phyloP scores from a whole-genome alignment of 352 stramenopile species.

The Globisporangium megalacanthum region DNA sequence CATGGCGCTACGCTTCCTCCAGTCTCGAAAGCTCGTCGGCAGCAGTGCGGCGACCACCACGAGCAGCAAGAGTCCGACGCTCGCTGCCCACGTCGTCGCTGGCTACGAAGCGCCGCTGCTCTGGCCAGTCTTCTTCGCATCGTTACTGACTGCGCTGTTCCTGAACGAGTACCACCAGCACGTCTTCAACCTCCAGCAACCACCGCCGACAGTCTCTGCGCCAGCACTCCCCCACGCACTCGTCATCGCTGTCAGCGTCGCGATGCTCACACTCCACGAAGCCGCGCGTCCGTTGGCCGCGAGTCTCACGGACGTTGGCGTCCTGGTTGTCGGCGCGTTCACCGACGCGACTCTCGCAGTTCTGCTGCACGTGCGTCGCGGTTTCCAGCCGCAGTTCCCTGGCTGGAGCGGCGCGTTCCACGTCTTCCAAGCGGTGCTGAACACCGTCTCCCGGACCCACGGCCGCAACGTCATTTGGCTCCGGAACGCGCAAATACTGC shows the following conservation, averaged over 20 bases:
- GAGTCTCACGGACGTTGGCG: neutral
- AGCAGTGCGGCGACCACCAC: neutral
- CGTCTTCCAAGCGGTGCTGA: slow-evolving; percentile 32
- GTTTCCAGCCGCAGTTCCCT: slow-evolving; percentile 22
- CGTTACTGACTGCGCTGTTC: neutral
- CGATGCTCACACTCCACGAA: slow-evolving; percentile 3
- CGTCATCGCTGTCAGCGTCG: neutral
- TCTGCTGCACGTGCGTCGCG: neutral
- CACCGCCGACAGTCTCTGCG: neutral
- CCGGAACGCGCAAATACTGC: slow-evolving; percentile 28
- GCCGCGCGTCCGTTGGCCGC: neutral
- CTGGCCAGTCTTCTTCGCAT: neutral
- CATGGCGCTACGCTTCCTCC: no score
- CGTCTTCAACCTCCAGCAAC: neutral
- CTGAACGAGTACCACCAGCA: slow-evolving; percentile 3
- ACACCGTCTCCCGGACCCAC: slow-evolving; percentile 18
- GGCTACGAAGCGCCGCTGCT: slow-evolving; percentile 7
- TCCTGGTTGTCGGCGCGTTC: neutral
- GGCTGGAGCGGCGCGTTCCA: slow-evolving; percentile 41
- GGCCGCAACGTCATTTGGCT: slow-evolving; percentile 31
- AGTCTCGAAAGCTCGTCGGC: no score
- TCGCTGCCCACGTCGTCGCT: neutral
- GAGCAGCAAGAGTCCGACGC: neutral
- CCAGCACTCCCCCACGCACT: neutral
- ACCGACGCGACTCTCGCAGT: neutral